A percentile compares a stretch with the other conserved stretches of the same genome.
Evolutionary conservation across 2,329 filamentous ascomycete genomes (phyloP).

Genomic region (Aspergillus novofumigatus): DNA sequence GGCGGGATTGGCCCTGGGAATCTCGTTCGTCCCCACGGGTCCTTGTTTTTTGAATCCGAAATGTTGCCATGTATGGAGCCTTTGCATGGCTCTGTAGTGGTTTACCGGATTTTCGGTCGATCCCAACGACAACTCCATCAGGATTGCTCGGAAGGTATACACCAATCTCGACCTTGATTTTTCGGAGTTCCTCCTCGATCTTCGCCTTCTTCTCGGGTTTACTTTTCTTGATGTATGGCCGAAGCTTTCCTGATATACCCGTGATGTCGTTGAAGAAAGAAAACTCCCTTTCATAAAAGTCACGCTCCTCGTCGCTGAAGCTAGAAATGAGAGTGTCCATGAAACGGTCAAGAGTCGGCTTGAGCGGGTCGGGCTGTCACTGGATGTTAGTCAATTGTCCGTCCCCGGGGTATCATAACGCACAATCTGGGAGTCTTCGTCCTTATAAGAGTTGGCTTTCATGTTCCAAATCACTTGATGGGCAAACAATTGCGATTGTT

Average conservation of each 20-base stretch:
- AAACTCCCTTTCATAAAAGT: constrained; percentile 93
- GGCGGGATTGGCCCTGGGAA: constrained; percentile 16
- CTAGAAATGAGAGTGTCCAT: constrained; percentile 77
- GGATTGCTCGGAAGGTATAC: constrained; percentile 97
- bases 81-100: constrained; percentile 97
- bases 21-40: constrained; percentile 23
- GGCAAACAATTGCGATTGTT: constrained; percentile 95
- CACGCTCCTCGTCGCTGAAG: constrained; percentile 73
- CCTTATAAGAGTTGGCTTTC: constrained; percentile 98
- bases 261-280: constrained; percentile 98
- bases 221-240: constrained; percentile 82
- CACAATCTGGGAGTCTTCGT: constrained; percentile 83
- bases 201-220: constrained; percentile 99
- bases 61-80: constrained; percentile 98
- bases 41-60: constrained; percentile 82
- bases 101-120: constrained; percentile 96
- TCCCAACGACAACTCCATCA: constrained; percentile 93
- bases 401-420: constrained; percentile 27
- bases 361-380: constrained; percentile 74
- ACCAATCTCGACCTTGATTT: constrained; percentile 94
- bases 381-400: constrained; percentile 7
- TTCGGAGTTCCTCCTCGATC: constrained; percentile 95
- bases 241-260: constrained; percentile 88
- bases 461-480: constrained; percentile 99
- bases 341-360: constrained; percentile 87